Base-by-base conservation (phyloP, 2,329 filamentous ascomycete species). In the Teratosphaeria pseudoeucalypti region DNA sequence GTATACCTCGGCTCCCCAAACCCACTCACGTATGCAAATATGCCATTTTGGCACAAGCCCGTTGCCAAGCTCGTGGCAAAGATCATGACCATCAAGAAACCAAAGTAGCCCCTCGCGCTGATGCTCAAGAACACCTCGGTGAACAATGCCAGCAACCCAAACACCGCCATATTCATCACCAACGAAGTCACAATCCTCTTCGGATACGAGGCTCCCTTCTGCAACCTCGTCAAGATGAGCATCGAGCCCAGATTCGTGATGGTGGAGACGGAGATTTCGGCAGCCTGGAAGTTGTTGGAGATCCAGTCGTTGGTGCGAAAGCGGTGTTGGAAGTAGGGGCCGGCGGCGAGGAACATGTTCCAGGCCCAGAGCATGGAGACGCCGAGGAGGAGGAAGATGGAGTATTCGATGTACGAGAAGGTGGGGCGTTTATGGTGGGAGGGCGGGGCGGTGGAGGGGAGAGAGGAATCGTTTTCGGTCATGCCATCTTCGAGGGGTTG, bases 281-380 rank as follows among this genome's bases (percentile, higher is more conserved):
- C 86, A 11, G 92, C 88, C 73, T 96, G 92, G 77, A 95, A 97
- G 77, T 91, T 89, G 63, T 84, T 80, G 39, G 86, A 80, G 59
- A 95, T 86, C 80, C 85, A 88, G 58, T 83, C 76, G 71, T 86
- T 84, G 61, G 81, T 79, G 54, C 81, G 77, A 74, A 97, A 95
- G 66, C 92, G 90, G 56, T 79, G 81, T 69, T 92, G 85, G 76
- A 97, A 96, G 78, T 97, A 97, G 4, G 92, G 90, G 1, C 90
- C 90, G 9, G 92, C 91, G 54, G 94, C 92, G 66, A 97, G 84
- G 74, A 97, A 96, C 92, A 96, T 96, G 78, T 97, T 97, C 92
- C 92, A 97, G 58, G 92, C 91, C 92, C 92, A 97, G 53, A 97
- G 81, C 94, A 97, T 97, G 57, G 92, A 89, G 59, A 96, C 81